These are phyloP conservation scores for Arthrocladium fulminans DNA, from an alignment of 2,329 filamentous ascomycete species.

Conservation along the genomic window DNA sequence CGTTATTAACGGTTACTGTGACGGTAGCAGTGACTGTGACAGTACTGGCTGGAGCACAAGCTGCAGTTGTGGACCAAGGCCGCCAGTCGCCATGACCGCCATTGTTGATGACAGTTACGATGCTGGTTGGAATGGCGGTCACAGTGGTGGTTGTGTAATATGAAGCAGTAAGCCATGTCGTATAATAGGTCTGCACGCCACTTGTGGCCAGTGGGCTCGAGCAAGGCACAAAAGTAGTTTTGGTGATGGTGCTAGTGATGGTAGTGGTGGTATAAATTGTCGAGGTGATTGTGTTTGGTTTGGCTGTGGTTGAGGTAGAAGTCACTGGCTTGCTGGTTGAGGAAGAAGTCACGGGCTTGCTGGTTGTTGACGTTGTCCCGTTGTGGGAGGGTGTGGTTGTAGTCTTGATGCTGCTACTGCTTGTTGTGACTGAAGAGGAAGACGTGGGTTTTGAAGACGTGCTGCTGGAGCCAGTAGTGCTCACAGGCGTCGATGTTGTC, in stretches of 20 bases:
- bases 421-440: slow-evolving; percentile 3
- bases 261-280: slow-evolving; percentile 14
- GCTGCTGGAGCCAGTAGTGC: slow-evolving; percentile 3
- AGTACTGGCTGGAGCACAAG: slow-evolving; percentile 8
- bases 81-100: slow-evolving; percentile 12
- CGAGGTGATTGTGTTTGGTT: slow-evolving; percentile 11
- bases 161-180: slow-evolving; percentile 27
- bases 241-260: slow-evolving; percentile 25
- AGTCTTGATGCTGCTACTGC: slow-evolving; percentile 6
- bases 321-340: neutral
- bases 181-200: slow-evolving; percentile 27
- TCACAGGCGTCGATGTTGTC: slow-evolving; percentile 9
- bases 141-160: slow-evolving; percentile 25
- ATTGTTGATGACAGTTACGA: slow-evolving; percentile 5
- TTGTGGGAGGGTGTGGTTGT: slow-evolving; percentile 9
- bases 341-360: neutral
- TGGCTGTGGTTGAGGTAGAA: neutral
- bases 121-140: slow-evolving; percentile 21
- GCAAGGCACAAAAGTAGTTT: slow-evolving; percentile 28
- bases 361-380: slow-evolving; percentile 8
- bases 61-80: slow-evolving; percentile 11
- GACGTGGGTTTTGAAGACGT: slow-evolving; percentile 5
- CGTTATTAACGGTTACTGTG: slow-evolving; percentile 14
- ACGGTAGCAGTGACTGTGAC: slow-evolving; percentile 15
- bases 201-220: slow-evolving; percentile 26